Evolutionary conservation across 2,329 filamentous ascomycete genomes (phyloP).

Genomic region (Diaporthe eres): DNA sequence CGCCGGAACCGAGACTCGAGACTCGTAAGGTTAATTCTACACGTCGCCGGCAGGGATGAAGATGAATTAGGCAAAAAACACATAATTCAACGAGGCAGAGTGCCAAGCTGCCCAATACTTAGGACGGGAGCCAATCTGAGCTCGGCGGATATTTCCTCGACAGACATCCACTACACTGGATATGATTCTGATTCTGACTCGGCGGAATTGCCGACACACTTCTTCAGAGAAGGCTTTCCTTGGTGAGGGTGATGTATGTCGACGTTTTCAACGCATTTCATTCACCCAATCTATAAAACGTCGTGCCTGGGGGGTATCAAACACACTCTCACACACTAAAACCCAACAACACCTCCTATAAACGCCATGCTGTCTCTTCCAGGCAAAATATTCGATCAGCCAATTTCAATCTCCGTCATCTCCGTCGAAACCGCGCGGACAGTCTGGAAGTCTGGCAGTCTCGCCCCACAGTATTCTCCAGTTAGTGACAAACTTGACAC

Average conservation of each 20-base stretch:
- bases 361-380: background rate
- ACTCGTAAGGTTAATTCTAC: no score
- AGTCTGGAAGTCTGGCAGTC: background rate
- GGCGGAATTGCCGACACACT: no score
- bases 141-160: no score
- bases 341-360: background rate
- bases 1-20: no score
- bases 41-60: no score
- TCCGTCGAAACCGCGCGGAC: background rate
- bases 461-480: background rate
- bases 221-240: no score
- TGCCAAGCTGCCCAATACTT: no score
- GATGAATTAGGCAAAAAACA: no score
- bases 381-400: background rate
- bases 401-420: background rate
- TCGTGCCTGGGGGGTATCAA: conserved; percentile 23
- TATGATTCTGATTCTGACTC: no score
- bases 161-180: no score
- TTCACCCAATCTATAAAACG: conserved; percentile 1
- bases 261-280: background rate
- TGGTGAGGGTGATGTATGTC: background rate
- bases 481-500: background rate
- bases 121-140: no score
- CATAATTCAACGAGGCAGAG: no score
- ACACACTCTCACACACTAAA: conserved; percentile 6